A percentile compares a stretch with the other conserved stretches of the same genome.
These are phyloP conservation scores for Pyricularia sp. DNA, from an alignment of 2,329 filamentous ascomycete species.

Conservation along the genomic window DNA sequence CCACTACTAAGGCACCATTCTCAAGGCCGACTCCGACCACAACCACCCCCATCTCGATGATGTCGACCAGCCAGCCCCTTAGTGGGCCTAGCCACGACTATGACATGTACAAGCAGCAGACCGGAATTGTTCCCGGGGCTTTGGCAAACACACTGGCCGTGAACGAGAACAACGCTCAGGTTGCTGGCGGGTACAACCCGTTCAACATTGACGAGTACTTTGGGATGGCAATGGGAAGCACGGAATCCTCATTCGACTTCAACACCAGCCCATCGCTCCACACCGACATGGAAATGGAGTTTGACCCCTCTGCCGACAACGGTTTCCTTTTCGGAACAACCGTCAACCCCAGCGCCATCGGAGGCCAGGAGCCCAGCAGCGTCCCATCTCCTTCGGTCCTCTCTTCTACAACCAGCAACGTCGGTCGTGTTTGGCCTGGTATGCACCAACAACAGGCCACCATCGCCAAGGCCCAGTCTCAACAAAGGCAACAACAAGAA, in stretches of 20 bases:
- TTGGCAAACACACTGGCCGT: slow-evolving; percentile 68
- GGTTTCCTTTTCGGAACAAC: slow-evolving; percentile 51
- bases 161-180: slow-evolving; percentile 45
- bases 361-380: slow-evolving; percentile 43
- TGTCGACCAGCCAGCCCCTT: slow-evolving; percentile 43
- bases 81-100: slow-evolving; percentile 88
- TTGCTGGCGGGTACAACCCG: slow-evolving; percentile 35
- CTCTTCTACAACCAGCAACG: slow-evolving; percentile 33
- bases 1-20: slow-evolving; percentile 38
- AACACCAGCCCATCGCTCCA: slow-evolving; percentile 51
- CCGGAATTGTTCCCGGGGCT: slow-evolving; percentile 76
- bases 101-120: slow-evolving; percentile 90
- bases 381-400: slow-evolving; percentile 28
- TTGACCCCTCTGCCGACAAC: slow-evolving; percentile 44
- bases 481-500: slow-evolving; percentile 52
- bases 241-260: slow-evolving; percentile 60
- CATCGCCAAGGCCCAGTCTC: slow-evolving; percentile 52
- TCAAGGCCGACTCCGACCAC: slow-evolving; percentile 28
- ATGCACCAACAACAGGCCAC: slow-evolving; percentile 90
- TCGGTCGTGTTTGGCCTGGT: slow-evolving; percentile 71
- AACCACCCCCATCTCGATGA: slow-evolving; percentile 39
- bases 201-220: slow-evolving; percentile 35
- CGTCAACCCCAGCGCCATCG: slow-evolving; percentile 62
- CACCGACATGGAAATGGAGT: slow-evolving; percentile 58
- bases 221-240: slow-evolving; percentile 32